Conservation (phyloP, 768 basidiomycete genomes). For the Suillus occidentalis region DNA sequence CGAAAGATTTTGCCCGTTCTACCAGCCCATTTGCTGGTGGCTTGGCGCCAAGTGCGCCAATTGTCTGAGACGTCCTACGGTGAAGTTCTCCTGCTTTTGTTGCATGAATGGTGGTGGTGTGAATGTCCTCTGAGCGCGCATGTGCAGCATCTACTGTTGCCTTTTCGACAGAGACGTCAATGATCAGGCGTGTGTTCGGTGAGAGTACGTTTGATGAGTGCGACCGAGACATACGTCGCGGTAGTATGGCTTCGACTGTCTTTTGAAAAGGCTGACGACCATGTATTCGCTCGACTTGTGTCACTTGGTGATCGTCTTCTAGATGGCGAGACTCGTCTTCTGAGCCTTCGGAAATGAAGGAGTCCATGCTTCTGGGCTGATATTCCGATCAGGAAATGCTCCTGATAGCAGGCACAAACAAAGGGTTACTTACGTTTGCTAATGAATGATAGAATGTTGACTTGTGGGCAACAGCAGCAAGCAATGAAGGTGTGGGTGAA, state of each 20-base stretch:
- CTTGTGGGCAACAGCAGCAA: conserved; percentile 42
- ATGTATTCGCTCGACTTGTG: conserved; percentile 47
- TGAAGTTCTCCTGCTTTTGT: conserved; percentile 30
- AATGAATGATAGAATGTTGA: conserved; percentile 49
- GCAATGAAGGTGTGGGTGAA: conserved; percentile 30
- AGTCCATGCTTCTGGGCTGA: conserved; percentile 46
- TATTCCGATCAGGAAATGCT: conserved; percentile 15
- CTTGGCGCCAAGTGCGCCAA: conserved; percentile 27
- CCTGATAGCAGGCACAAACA: conserved; percentile 5
- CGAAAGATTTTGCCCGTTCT: conserved; percentile 40
- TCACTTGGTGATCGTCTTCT: conserved; percentile 48
- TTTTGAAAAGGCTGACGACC: conserved; percentile 44
- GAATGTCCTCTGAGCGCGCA: conserved; percentile 2
- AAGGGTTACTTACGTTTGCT: conserved; percentile 35
- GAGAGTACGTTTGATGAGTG: conserved; percentile 39
- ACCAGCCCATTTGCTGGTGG: conserved; percentile 28
- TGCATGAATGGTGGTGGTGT: conserved; percentile 23
- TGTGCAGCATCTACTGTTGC: conserved; percentile 31
- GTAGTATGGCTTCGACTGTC: conserved; percentile 42
- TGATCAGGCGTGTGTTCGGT: conserved; percentile 33
- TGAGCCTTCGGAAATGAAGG: conserved; percentile 40
- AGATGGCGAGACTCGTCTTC: conserved; percentile 35
- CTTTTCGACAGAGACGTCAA: conserved; percentile 50
- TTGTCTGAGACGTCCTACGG: conserved; percentile 34
- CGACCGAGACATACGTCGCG: conserved; percentile 46